Base-by-base conservation (phyloP, 2,329 filamentous ascomycete species). In the Chaetomium sp. region DNA sequence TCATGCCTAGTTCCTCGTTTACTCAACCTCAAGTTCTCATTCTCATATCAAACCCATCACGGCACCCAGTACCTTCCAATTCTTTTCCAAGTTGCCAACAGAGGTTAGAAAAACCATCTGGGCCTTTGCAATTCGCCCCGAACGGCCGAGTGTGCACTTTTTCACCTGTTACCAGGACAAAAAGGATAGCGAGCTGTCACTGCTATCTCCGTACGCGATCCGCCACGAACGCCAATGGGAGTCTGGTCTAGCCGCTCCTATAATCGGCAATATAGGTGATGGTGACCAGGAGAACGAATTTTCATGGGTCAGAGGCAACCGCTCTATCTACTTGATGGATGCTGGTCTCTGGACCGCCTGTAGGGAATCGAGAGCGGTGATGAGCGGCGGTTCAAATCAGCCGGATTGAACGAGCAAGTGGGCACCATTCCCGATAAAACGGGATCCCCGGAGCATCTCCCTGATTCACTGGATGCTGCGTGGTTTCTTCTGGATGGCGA, bases 261-360 rank as follows among this genome's bases (percentile, higher is more conserved):
- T 23, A 35, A 3, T 23, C n/a, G 8, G 19, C 31, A 8, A 16
- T 19, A 19, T 31, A n/a, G 31, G 35, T 29, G 21, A 47, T 12
- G 51, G 8, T 31, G 9, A 35, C 27, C 8, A n/a, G 27, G 27
- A 55, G 29, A 16, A 16, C 9, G n/a, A n/a, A n/a, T 35, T 35
- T 23, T 55, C 51, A 55, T 55, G 51, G 29, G 8, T 35, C 9
- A n/a, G 4, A 55, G 31, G 29, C 51, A 55, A 55, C 51, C 31
- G 31, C 51, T 55, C 51, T 8, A 31, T 31, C 2, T 55, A 55
- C 31, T 21, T 55, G 51, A 35, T 55, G 7, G 51, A 55, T 31
- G 23, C 9, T 31, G 51, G 51, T 2, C n/a, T 55, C 29, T 55
- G 51, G 51, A 10, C 51, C 19, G 51, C 29, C 51, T 55, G 51